Percentiles rank a stretch among this genome's conserved stretches.
Conservation (phyloP, 2,329 filamentous ascomycete species). For the Xylariaceae sp. region DNA sequence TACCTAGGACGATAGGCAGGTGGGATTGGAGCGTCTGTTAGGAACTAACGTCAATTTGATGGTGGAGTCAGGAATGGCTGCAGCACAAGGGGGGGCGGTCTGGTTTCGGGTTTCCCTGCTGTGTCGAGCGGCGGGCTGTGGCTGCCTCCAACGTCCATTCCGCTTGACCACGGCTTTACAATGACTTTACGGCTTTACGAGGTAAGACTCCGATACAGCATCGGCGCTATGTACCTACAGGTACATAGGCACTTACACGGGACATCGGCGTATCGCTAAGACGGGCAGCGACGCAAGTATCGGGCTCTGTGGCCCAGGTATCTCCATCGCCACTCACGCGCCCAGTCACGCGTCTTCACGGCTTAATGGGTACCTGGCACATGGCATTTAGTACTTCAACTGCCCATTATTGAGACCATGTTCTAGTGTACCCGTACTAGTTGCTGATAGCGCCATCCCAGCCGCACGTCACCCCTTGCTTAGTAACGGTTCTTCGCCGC, state of each 20-base stretch:
- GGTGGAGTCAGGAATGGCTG: constrained; percentile 13
- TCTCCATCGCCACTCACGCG: background rate
- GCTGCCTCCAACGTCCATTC: too few species aligned
- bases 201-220: background rate
- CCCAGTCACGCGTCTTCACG: background rate
- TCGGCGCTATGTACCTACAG: background rate
- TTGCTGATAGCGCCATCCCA: background rate
- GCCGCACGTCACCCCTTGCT: background rate
- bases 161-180: too few species aligned
- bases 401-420: background rate
- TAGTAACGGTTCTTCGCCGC: background rate
- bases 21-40: constrained; percentile 3
- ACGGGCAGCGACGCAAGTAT: background rate
- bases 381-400: background rate
- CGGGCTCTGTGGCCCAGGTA: background rate
- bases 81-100: background rate
- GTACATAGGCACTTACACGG: background rate
- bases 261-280: background rate
- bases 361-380: background rate
- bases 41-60: constrained; percentile 15
- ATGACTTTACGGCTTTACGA: too few species aligned
- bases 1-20: background rate
- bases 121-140: background rate
- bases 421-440: background rate
- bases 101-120: background rate